Evolutionary conservation across 139 green algal species (phyloP), one percentile per base, ranked within the genome.

Genomic region (Closterium sp.): DNA sequence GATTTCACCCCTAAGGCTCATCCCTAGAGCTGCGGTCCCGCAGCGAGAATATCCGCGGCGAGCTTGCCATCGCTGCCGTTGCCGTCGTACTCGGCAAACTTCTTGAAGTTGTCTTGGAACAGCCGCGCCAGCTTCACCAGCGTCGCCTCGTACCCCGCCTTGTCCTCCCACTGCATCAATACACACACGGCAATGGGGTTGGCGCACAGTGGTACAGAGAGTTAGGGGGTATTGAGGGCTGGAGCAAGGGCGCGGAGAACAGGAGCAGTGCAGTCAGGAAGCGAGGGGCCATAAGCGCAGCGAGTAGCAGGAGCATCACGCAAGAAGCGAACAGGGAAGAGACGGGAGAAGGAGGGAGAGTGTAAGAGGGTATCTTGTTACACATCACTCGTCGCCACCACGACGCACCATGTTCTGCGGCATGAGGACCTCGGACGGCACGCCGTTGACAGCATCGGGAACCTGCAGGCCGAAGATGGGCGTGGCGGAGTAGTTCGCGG

Each of bases 381-480:
- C n/a, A n/a, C n/a, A n/a, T n/a, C n/a, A n/a, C n/a, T n/a, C n/a
- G n/a, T n/a, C n/a, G n/a, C n/a, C n/a, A n/a, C n/a, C n/a, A n/a
- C n/a, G n/a, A 32, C 88, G 28, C 33, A 91, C 88, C 88, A 91
- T 91, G 88, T 91, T 90, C 28, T 90, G 31, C 28, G 90, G 90
- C 32, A 33, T n/a, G 89, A 98, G 95, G 33, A 98, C 92, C 6
- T 96, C 93, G 9, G 43, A 28, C 21, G 97, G 97, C 91, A 98
- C 97, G 9, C 90, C 94, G 32, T 89, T 88, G 35, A 95, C 93
- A 3, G 55, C 30, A 34, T 81, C 93, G 35, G 97, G 97, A 43
- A 98, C 96, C 89, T 97, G 88, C 83, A 99, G 95, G 83, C 95
- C 93, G 93, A 99, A 99, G 83, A 98, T 94, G 69, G 96, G 96